phyloP scores from a whole-genome alignment of 352 stramenopile species.

The Pythium plurisporium region DNA sequence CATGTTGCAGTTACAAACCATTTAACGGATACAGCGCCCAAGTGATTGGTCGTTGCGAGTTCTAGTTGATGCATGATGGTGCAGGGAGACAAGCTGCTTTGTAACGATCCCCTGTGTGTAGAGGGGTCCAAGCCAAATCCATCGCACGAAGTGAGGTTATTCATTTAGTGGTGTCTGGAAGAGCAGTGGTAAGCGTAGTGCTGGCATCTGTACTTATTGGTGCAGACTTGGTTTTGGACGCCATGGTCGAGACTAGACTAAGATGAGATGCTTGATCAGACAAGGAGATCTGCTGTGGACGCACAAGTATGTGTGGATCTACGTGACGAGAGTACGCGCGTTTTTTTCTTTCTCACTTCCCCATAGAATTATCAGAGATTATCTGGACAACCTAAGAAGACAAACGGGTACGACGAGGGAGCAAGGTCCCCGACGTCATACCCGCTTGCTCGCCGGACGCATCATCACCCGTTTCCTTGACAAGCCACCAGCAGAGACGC shows the following conservation, averaged over 20 bases:
- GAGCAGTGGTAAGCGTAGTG: too few relatives aligned
- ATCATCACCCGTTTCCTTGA: background rate
- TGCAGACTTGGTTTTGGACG: too few relatives aligned
- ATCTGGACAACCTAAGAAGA: slow-evolving; percentile 34
- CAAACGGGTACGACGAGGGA: slow-evolving; percentile 20
- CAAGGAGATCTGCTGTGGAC: too few relatives aligned
- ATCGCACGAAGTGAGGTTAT: too few relatives aligned
- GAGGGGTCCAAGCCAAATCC: too few relatives aligned
- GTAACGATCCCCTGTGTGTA: too few relatives aligned
- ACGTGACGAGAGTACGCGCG: background rate
- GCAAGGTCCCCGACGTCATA: background rate
- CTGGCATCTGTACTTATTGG: too few relatives aligned
- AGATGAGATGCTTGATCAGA: too few relatives aligned
- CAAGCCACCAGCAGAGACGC: background rate
- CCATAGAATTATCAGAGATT: slow-evolving; percentile 33
- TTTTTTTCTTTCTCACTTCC: slow-evolving; percentile 20
- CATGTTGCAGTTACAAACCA: slow-evolving; percentile 19
- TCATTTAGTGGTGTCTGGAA: too few relatives aligned
- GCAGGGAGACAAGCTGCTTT: too few relatives aligned
- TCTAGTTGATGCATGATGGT: background rate
- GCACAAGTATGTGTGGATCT: too few relatives aligned
- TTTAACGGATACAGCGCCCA: slow-evolving; percentile 7
- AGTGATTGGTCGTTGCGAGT: background rate
- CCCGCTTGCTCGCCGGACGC: background rate
- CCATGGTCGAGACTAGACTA: too few relatives aligned